Base-by-base conservation (phyloP, 306 rosid species). In the Clitoria ternatea region DNA sequence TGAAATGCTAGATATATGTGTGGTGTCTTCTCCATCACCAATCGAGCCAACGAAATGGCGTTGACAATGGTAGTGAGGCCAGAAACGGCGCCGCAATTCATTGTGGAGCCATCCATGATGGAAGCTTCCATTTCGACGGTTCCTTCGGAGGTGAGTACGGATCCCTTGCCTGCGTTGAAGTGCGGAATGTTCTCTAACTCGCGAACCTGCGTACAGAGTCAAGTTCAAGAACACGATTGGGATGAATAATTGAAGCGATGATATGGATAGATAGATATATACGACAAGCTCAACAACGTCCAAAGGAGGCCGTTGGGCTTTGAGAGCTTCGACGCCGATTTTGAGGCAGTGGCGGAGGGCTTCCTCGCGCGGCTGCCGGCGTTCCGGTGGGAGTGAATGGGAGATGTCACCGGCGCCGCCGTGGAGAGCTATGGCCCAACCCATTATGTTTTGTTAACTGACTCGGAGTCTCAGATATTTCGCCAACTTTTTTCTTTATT, bases 381-480 rank as follows among this genome's bases (percentile, higher is more conserved):
- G 85, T 32, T 88, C 97, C 0, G 70, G 79, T 3, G 90, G 79
- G 5, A 90, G 78, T 13, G 87, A 79, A 22, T n/a, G 72, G 0
- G 93, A 83, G n/a, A 93, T 92, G 71, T 88, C 98, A 22, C 97
- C 98, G 23, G 93, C 98, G 70, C 98, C 97, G 72, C 97, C 98
- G 39, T 93, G 98, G 5, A 93, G 80, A 50, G 97, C 98, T 14
- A 93, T 86, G 5, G 93, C 93, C 98, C 98, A 93, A 64, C 96
- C 98, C 97, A 90, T 72, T n/a, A n/a, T n/a, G n/a, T n/a, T n/a
- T n/a, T n/a, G n/a, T n/a, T n/a, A n/a, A n/a, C n/a, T n/a, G n/a
- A n/a, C n/a, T n/a, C n/a, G n/a, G n/a, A n/a, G n/a, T n/a, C n/a
- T n/a, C n/a, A n/a, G n/a, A n/a, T n/a, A n/a, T n/a, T n/a, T n/a